Base-by-base conservation (phyloP, 2,329 filamentous ascomycete genomes). In the Apiospora sp. region DNA sequence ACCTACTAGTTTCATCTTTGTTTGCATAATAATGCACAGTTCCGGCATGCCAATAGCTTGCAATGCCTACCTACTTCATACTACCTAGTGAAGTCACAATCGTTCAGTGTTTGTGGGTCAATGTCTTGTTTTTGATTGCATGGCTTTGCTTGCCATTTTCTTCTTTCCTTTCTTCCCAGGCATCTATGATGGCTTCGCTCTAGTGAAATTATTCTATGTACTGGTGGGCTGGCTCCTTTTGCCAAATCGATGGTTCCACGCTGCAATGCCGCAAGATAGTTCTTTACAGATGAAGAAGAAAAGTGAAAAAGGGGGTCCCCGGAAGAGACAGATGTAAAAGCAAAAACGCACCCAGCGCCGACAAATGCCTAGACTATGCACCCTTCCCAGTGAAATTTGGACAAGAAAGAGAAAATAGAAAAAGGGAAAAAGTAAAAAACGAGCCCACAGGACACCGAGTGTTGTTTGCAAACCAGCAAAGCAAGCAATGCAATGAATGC, bases 221-320 rank as follows among this genome's bases (percentile, higher is more conserved):
- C 58, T 64, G 58, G 12, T 64, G 58, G 34, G 30, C 30, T 58
- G 44, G 44, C 44, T 30, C 22, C 58, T 24, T 64, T 64, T 8
- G 58, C 58, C 58, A n/a, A n/a, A 41, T 37, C 37, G 30, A 37
- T 61, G 8, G 51, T 58, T 34, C 58, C 34, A 64, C 30, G 58
- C 58, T n/a, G 30, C 58, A 64, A 64, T 64, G 58, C 58, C 58
- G 34, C 58, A 41, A 64, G 34, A 64, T 64, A 64, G 12, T 24
- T 64, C 58, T 64, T 41, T 64, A 64, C 58, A 64, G 58, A 64
- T 51, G 58, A 51, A 64, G 67, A 68, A 68, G 24, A 68, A 48
- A 27, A 34, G 10, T 19, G 14, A 34, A 34, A 68, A 68, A 37
- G 6, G n/a, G 16, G 14, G 7, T 44, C 19, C 5, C 8, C 16